phyloP scores from a whole-genome alignment of 2,329 filamentous ascomycete species.

The Exophiala aquamarina region DNA sequence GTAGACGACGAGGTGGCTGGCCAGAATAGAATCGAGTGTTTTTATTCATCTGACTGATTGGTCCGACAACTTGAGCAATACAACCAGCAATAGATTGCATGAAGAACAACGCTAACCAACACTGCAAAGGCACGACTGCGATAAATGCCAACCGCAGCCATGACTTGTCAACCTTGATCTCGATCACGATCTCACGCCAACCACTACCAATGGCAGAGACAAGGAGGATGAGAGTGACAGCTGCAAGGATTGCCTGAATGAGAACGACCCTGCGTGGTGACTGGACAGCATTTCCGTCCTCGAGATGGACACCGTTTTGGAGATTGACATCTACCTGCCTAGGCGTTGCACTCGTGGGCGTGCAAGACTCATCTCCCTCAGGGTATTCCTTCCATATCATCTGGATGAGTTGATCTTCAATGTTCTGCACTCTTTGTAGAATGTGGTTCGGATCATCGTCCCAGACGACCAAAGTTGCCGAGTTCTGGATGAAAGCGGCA shows the following conservation, averaged over 20 bases:
- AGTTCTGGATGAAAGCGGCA: slow-evolving; percentile 62
- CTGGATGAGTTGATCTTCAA: slow-evolving; percentile 48
- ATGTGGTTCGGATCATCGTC: slow-evolving; percentile 61
- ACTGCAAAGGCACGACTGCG: slow-evolving; percentile 52
- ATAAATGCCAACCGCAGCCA: slow-evolving; percentile 58
- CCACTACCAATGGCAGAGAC: slow-evolving; percentile 57
- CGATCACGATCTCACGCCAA: slow-evolving; percentile 54
- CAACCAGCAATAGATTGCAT: slow-evolving; percentile 46
- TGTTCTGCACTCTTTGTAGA: slow-evolving; percentile 50
- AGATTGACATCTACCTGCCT: slow-evolving; percentile 15
- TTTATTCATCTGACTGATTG: slow-evolving; percentile 43
- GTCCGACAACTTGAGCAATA: slow-evolving; percentile 44
- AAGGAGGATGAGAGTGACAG: slow-evolving; percentile 53
- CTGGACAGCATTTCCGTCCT: slow-evolving; percentile 42
- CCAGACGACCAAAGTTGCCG: slow-evolving; percentile 62
- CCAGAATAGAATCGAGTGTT: slow-evolving; percentile 51
- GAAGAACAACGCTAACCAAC: slow-evolving; percentile 58
- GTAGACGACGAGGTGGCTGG: slow-evolving; percentile 36
- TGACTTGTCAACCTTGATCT: slow-evolving; percentile 54
- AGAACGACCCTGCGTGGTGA: slow-evolving; percentile 54
- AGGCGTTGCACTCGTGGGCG: slow-evolving; percentile 16
- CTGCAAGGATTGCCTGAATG: slow-evolving; percentile 56
- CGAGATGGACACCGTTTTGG: slow-evolving; percentile 13
- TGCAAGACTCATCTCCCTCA: slow-evolving; percentile 41
- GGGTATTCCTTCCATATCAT: slow-evolving; percentile 36